Base-by-base conservation (phyloP, 768 basidiomycete species). In the Vararia minispora region DNA sequence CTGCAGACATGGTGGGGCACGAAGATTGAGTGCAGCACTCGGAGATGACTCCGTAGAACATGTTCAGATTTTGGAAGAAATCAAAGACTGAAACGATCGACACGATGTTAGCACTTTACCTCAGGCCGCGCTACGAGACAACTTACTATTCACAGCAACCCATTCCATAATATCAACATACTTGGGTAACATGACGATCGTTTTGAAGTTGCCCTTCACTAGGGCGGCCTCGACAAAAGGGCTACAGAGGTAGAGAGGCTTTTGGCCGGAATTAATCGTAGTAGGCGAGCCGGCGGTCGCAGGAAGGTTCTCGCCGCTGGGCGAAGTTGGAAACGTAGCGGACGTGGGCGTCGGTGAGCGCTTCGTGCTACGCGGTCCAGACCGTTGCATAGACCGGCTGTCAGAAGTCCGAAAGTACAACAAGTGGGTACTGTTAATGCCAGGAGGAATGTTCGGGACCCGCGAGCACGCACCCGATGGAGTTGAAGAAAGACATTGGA, bases 171-270 rank as follows among this genome's bases (percentile, higher is more conserved):
- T 79, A 55, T 94, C 89, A 21, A 87, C 82, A 50, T 92, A 95
- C 58, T 94, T 95, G 6, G 94, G 94, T 38, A 90, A 71, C 62
- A 90, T 84, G 41, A 97, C 91, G 52, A 98, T 97, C 3, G 91
- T 95, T 66, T 94, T 97, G 68, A 95, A 97, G 61, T 91, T 95
- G 17, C 94, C 94, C 58, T 94, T 97, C 42, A 98, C 92, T 30
- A 98, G 71, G 0, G 94, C 89, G 2, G 90, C 83, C 50, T 94
- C 91, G 39, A 85, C 88, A 58, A 98, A 98, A 3, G 92, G 92
- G 38, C 85, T 84, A 58, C 84, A 94, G 9, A 97, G 71, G 55
- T 94, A 95, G 13, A 97, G 63, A 1, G 86, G 82, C 47, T 85
- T 87, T 25, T 50, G 53, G 35, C 30, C n/a, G 44, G 33, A 5